phyloP scores from a whole-genome alignment of 2,329 filamentous ascomycete genomes.

The Penicillium glabrum region DNA sequence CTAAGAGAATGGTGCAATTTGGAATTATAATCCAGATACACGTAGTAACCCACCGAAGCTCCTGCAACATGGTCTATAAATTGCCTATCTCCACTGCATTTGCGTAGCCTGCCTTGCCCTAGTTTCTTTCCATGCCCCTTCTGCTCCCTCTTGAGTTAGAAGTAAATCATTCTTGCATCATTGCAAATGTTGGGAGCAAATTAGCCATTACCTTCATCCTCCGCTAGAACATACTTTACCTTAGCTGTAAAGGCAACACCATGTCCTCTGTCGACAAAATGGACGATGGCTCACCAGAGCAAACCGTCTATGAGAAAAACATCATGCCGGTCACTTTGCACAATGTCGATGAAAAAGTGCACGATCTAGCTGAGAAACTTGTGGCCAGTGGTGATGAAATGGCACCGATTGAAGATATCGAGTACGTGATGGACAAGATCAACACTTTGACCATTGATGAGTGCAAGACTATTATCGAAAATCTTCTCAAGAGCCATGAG shows the following conservation, averaged over 20 bases:
- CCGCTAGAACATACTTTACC: not conserved
- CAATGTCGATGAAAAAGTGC: not conserved
- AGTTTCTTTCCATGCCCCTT: not conserved
- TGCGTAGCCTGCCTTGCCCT: not conserved
- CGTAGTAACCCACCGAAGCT: not conserved
- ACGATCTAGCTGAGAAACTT: not conserved
- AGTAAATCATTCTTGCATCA: not conserved
- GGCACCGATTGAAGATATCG: not conserved
- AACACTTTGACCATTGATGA: not conserved
- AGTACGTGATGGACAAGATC: not conserved
- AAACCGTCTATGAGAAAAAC: not conserved
- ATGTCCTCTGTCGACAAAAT: not conserved
- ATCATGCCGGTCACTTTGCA: not conserved
- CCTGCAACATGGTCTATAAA: not conserved
- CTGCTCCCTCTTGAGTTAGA: not conserved
- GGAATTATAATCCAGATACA: not conserved
- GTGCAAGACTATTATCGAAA: not conserved
- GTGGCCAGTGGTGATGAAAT: not conserved
- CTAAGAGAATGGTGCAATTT: not conserved
- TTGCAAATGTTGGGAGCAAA: not conserved
- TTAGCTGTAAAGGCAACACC: not conserved
- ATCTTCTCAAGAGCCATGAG: not conserved
- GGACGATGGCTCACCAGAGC: not conserved
- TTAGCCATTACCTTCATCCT: not conserved
- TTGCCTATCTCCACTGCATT: not conserved